phyloP scores from a whole-genome alignment of 257 asterid genomes.

The Dorcoceras hygrometricum region DNA sequence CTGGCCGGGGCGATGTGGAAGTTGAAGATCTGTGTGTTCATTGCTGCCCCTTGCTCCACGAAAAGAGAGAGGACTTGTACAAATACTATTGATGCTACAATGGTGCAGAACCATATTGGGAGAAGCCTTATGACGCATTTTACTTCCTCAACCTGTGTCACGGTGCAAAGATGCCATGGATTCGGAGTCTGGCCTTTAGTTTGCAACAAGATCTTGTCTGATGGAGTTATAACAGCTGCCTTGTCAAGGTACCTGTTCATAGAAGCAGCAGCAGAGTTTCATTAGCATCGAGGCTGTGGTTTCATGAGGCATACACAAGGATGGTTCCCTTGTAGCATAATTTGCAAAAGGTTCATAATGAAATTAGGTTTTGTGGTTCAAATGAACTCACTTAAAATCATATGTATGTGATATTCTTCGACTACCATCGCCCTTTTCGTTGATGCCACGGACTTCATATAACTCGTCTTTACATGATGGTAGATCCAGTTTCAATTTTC shows the following conservation, averaged over 20 bases:
- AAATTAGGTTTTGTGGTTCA: too few species aligned
- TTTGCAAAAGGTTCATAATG: too few species aligned
- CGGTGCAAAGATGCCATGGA: conserved; percentile 69
- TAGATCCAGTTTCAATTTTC: conserved; percentile 41
- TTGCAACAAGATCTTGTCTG: conserved; percentile 41
- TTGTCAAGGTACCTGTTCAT: conserved; percentile 61
- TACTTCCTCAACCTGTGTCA: conserved; percentile 84
- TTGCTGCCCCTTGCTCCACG: conserved; percentile 80
- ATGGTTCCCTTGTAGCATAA: neutral
- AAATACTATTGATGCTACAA: conserved; percentile 58
- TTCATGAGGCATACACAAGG: neutral
- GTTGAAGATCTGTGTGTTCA: conserved; percentile 48
- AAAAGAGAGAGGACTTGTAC: conserved; percentile 82
- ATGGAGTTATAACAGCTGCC: conserved; percentile 59
- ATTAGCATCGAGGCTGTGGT: neutral
- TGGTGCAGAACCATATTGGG: conserved; percentile 87
- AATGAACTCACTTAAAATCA: conserved; percentile 58
- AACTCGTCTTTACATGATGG: conserved; percentile 53
- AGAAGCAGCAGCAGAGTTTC: conserved; percentile 10
- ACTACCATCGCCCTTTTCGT: conserved; percentile 37
- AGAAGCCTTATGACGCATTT: conserved; percentile 67
- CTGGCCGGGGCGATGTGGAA: conserved; percentile 78
- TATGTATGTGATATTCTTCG: conserved; percentile 49
- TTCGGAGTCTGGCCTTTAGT: conserved; percentile 48
- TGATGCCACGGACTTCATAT: conserved; percentile 41